phyloP scores from a whole-genome alignment of 805 yeast species.

The Suhomyces prunicola region DNA sequence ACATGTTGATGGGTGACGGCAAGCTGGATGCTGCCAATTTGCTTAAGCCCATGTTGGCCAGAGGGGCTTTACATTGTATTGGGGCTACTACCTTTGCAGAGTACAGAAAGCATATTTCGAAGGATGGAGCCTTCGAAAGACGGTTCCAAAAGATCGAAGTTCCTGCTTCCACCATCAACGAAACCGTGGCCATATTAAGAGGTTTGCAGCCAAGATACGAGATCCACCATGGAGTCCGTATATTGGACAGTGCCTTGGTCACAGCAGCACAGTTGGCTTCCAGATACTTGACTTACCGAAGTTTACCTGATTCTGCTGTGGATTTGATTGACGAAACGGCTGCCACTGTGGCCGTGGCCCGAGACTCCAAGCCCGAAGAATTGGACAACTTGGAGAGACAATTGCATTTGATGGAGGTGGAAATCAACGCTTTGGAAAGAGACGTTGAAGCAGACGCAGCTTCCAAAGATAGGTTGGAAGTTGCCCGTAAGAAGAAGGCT shows the following conservation, averaged over 20 bases:
- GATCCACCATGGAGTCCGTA: conserved; percentile 96
- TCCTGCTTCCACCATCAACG: conserved; percentile 86
- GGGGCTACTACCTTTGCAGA: conserved; percentile 98
- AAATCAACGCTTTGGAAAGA: conserved; percentile 94
- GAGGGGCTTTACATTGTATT: conserved; percentile 94
- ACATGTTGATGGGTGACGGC: conserved; percentile 99
- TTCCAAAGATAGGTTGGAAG: conserved; percentile 80
- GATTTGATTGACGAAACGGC: conserved; percentile 95
- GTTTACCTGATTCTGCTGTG: conserved; percentile 95
- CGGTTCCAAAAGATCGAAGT: conserved; percentile 97
- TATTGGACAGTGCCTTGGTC: conserved; percentile 89
- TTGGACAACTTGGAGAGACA: conserved; percentile 91
- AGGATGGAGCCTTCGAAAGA: conserved; percentile 98
- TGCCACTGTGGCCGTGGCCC: conserved; percentile 94
- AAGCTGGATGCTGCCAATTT: conserved; percentile 95
- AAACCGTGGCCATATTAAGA: conserved; percentile 93
- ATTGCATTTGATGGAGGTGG: conserved; percentile 87
- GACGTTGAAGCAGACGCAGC: conserved; percentile 81
- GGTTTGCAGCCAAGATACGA: conserved; percentile 95
- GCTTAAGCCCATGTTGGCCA: conserved; percentile 93
- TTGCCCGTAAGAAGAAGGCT: conserved; percentile 76
- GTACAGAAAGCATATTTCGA: conserved; percentile 87
- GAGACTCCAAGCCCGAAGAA: conserved; percentile 98
- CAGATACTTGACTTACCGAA: conserved; percentile 90
- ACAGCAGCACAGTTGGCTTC: conserved; percentile 94